A percentile compares a stretch with the other conserved stretches of the same genome.
Conservation (phyloP, 2,329 filamentous ascomycete species). For the Cordyceps cicadae region DNA sequence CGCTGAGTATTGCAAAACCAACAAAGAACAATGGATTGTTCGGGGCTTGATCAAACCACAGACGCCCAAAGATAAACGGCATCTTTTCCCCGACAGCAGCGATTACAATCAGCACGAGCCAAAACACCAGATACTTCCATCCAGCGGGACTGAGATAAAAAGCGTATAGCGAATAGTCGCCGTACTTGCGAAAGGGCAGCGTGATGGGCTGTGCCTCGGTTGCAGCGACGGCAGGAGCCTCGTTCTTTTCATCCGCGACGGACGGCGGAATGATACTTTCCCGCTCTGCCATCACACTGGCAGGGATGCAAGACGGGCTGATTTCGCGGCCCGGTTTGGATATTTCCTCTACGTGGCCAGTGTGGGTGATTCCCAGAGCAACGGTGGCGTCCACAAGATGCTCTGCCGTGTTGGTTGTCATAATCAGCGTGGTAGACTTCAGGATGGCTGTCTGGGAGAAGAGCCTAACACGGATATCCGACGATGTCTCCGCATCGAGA, state of each 20-base stretch:
- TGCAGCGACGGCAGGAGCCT: background rate
- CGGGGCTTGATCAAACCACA: background rate
- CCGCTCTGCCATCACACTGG: background rate
- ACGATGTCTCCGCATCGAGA: constrained; percentile 16
- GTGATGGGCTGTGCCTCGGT: background rate
- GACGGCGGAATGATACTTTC: constrained; percentile 12
- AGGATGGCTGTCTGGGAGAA: constrained; percentile 6
- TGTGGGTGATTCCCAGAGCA: background rate
- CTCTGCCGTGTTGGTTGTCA: constrained; percentile 16
- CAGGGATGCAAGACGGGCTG: background rate
- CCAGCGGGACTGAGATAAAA: background rate
- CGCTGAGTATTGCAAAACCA: background rate
- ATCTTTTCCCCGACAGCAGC: background rate
- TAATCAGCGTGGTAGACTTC: constrained; percentile 15
- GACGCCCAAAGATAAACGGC: constrained; percentile 5
- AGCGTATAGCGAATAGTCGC: background rate
- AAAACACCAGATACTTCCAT: background rate
- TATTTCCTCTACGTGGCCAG: background rate
- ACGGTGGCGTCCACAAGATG: constrained; percentile 11
- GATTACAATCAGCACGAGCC: background rate
- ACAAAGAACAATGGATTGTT: background rate
- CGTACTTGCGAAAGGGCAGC: background rate
- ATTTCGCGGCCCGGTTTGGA: background rate
- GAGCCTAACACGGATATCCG: constrained; percentile 17
- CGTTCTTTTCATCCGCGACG: constrained; percentile 9